These are phyloP conservation scores for Prunus davidiana DNA, from an alignment of 306 rosid genomes.

Conservation along the genomic window DNA sequence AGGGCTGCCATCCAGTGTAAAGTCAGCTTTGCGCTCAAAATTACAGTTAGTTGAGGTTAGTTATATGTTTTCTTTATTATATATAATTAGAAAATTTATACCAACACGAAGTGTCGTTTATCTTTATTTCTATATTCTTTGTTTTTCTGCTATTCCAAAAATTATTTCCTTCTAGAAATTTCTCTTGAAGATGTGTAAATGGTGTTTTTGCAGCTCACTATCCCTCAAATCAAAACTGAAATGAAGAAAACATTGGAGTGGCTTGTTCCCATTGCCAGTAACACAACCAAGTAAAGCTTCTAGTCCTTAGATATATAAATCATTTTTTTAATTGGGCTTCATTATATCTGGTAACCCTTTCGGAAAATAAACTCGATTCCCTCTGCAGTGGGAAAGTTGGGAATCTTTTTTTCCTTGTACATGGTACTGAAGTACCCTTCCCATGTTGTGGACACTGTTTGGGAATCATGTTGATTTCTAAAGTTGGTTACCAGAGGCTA, in stretches of 20 bases:
- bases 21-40: slow-evolving; percentile 59
- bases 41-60: slow-evolving; percentile 59
- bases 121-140: neutral
- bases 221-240: slow-evolving; percentile 76
- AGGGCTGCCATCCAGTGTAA: slow-evolving; percentile 65
- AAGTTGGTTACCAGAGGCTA: neutral
- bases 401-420: neutral
- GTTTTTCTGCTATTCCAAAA: slow-evolving; percentile 1
- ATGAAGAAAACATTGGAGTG: slow-evolving; percentile 84
- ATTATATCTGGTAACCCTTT: slow-evolving; percentile 14
- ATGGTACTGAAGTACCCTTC: neutral
- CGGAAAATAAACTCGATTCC: neutral
- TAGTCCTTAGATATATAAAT: slow-evolving; percentile 2
- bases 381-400: neutral
- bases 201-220: slow-evolving; percentile 57
- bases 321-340: slow-evolving; percentile 1
- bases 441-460: neutral
- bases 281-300: slow-evolving; percentile 68
- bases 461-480: neutral
- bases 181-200: neutral
- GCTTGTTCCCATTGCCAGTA: slow-evolving; percentile 80
- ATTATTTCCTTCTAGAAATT: neutral
- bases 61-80: neutral
- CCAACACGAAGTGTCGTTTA: neutral
- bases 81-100: neutral